Evolutionary conservation across 305 asterid genomes (phyloP), one percentile per base, ranked within the genome.

Genomic region (Rubia occidens): DNA sequence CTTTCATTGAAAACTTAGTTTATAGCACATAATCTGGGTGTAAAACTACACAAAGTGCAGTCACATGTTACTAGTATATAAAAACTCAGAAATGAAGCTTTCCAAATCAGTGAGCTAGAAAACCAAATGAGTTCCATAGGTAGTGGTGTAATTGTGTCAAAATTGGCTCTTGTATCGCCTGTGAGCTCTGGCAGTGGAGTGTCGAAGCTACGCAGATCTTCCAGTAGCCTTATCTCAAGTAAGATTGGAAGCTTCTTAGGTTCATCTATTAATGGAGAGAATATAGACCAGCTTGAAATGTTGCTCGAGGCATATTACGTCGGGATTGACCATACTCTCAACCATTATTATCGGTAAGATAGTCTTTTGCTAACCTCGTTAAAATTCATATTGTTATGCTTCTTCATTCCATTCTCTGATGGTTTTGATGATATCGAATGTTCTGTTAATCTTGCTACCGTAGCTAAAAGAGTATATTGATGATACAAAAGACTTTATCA

Each of bases 381-480:
- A 1, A 47, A 54, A 44, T 5, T 68, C 54, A 24, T 67, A 49
- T 35, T 17, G 0, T 43, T 43, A 37, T 67, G n/a, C 43, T 35
- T 66, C 66, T 35, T 58, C 29, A 8, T 58, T 44, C 18, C 26
- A 29, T 3, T 11, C 13, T 66, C 35, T 15, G 13, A n/a, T 15
- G 54, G 15, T 47, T 47, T 14, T 47, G 2, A 47, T 47, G 54
- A 47, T 47, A 47, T 47, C 54, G 15, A 71, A 51, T 65, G 66
- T 43, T 72, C 42, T 18, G 2, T 68, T 71, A 76, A 71, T 59
- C 45, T 11, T 73, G 71, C 64, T 21, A 7, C 15, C 78, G 85
- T 95, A 91, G 99, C 99, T 95, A 73, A 95, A 91, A 81, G 99
- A 94, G 78, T 95, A 91, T 60, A 95, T 95, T 24, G 98, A 95